Evolutionary conservation across 768 basidiomycete species (phyloP).

Genomic region (Suillus cothurnatus): DNA sequence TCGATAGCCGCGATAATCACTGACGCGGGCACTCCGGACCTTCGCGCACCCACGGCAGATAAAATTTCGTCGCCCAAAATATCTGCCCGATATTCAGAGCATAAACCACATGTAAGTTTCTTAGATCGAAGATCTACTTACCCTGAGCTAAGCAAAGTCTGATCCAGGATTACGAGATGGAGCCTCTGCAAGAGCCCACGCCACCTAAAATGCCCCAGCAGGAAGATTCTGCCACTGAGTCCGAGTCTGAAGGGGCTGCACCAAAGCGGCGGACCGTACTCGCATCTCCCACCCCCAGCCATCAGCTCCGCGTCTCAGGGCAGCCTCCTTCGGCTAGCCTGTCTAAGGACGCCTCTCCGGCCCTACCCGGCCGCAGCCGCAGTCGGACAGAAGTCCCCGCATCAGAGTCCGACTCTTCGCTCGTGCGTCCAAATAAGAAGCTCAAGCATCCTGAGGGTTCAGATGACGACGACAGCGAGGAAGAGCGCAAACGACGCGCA

Average conservation of each 20-base stretch:
- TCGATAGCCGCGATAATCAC: conserved; percentile 53
- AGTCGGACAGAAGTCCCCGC: conserved; percentile 25
- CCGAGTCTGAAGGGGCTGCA: conserved; percentile 21
- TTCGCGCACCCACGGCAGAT: conserved; percentile 31
- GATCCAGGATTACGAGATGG: conserved; percentile 9
- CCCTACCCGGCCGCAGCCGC: conserved; percentile 22
- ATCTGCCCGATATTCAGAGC: conserved; percentile 1
- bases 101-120: conserved; percentile 23
- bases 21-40: conserved; percentile 46
- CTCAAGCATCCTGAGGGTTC: conserved; percentile 39
- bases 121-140: conserved; percentile 8
- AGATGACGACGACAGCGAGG: conserved; percentile 63
- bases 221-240: conserved; percentile 32
- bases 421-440: conserved; percentile 52
- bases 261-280: conserved; percentile 13
- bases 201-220: conserved; percentile 17
- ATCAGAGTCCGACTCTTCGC: conserved; percentile 55
- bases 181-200: conserved; percentile 12
- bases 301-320: conserved; percentile 17
- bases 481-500: conserved; percentile 46
- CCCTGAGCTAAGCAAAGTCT: neutral
- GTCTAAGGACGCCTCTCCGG: conserved; percentile 16
- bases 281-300: conserved; percentile 18
- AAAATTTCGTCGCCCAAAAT: conserved; percentile 17
- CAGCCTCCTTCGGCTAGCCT: conserved; percentile 19